phyloP scores from a whole-genome alignment of 2,329 filamentous ascomycete genomes.

The Fusarium kyushuense region DNA sequence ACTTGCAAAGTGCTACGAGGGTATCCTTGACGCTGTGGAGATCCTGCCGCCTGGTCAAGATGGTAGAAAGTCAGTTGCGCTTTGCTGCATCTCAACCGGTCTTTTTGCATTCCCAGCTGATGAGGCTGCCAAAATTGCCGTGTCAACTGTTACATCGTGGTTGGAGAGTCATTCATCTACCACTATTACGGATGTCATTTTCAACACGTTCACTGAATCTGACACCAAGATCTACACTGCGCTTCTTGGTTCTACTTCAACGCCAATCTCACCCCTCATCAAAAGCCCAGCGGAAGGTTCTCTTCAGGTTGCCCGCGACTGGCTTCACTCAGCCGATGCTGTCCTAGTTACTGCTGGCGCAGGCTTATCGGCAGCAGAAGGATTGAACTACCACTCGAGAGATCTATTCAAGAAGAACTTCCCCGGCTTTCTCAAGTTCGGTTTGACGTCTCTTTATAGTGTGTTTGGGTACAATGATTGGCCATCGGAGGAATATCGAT shows the following conservation, averaged over 20 bases:
- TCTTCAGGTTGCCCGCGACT: slow-evolving; percentile 8
- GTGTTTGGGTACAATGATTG: slow-evolving; percentile 36
- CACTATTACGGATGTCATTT: slow-evolving; percentile 37
- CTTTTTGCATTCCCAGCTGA: slow-evolving; percentile 40
- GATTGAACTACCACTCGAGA: slow-evolving; percentile 39
- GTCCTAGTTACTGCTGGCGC: slow-evolving; percentile 41
- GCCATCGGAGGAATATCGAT: slow-evolving; percentile 42
- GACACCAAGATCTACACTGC: slow-evolving; percentile 30
- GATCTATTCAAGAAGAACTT: slow-evolving; percentile 34
- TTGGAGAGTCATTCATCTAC: slow-evolving; percentile 17
- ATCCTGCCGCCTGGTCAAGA: not conserved
- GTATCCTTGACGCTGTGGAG: slow-evolving; percentile 22
- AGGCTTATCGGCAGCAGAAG: slow-evolving; percentile 40
- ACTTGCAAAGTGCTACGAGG: slow-evolving; percentile 31
- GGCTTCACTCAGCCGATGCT: slow-evolving; percentile 39
- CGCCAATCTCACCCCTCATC: accelerated
- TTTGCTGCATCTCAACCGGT: slow-evolving; percentile 43
- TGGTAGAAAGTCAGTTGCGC: slow-evolving; percentile 25
- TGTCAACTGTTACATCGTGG: slow-evolving; percentile 20
- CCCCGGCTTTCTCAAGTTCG: slow-evolving; percentile 27
- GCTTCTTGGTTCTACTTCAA: not conserved
- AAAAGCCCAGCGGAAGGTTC: not conserved
- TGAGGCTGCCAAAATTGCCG: slow-evolving; percentile 36
- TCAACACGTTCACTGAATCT: slow-evolving; percentile 38
- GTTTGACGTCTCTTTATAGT: slow-evolving; percentile 35